Conservation (phyloP, 192 early-diverging fungal genomes). For the Entomortierella lignicola region DNA sequence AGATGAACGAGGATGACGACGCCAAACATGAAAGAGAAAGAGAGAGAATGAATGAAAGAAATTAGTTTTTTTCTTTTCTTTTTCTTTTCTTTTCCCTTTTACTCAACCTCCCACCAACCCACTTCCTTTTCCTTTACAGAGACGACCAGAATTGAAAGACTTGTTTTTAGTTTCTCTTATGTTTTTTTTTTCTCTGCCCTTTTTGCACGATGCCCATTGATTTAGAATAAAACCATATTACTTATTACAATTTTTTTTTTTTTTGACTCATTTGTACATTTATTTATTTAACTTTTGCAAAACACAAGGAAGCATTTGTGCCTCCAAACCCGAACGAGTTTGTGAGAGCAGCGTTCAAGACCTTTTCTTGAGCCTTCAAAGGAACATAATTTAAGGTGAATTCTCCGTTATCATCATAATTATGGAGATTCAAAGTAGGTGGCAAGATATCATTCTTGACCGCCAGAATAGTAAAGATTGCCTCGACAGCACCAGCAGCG, state of each 20-base stretch:
- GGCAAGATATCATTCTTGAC: constrained; percentile 82
- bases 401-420: constrained; percentile 66
- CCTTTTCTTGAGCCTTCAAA: constrained; percentile 68
- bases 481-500: constrained; percentile 94
- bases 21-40: not conserved
- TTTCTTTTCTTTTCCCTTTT: too few species aligned
- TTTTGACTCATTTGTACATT: not conserved
- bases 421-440: constrained; percentile 85
- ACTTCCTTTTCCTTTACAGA: too few species aligned
- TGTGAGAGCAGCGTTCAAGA: constrained; percentile 76
- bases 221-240: constrained; percentile 40
- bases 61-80: not conserved
- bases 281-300: constrained; percentile 61
- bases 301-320: constrained; percentile 78
- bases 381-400: constrained; percentile 90
- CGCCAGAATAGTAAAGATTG: constrained; percentile 87
- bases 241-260: constrained; percentile 1
- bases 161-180: not conserved
- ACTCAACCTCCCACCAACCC: not conserved
- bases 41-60: not conserved
- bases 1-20: not conserved
- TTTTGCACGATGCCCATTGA: constrained; percentile 13
- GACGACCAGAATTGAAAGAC: too few species aligned
- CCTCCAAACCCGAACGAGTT: constrained; percentile 97
- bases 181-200: constrained; percentile 3